Evolutionary conservation across 257 asterid species (phyloP), one percentile per base, ranked within the genome.

Genomic region (Craterostigma plantagineum): DNA sequence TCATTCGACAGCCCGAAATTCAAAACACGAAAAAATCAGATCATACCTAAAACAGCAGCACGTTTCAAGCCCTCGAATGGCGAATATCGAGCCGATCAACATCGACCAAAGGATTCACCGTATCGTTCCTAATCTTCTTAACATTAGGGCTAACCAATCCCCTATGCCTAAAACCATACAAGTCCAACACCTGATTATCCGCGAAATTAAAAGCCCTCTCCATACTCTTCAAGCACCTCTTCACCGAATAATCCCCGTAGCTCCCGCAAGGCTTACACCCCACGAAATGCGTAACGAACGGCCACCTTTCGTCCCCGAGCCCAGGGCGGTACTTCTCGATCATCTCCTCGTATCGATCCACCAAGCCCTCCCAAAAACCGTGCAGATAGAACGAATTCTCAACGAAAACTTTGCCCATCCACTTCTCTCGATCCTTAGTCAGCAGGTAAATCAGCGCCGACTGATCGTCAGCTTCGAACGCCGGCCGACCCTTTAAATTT

Each of bases 201-300:
- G 93, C 97, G 59, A 86, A 78, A 68, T 86, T 86, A 64, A 77
- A 86, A 65, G 94, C 91, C 50, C 91, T 81, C 61, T 86, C 91
- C 93, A 86, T 78, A 48, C 75, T 73, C 75, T 66, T 86, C 81
- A 86, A 64, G 65, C 97, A 86, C 64, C 77, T 73, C 69, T 75
- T 77, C 14, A 67, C 92, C 0, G 96, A 81, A 60, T 85, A 85
- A 62, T 85, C 94, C 67, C 96, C 96, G 14, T 75, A 81, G 67
- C 91, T 81, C 36, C 92, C 92, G 48, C 96, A 85, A 14, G 94
- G 94, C 68, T 85, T 85, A 63, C 96, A 85, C 4, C 96, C 96
- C 18, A 85, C 96, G 58, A 86, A 86, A 73, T 86, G 97, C 0
- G 97, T 86, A 51, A 86, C 97, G 35, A 86, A 81, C 0, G 94